phyloP scores from a whole-genome alignment of 495 filamentous ascomycete species.

The Aeminium ludgeri region DNA sequence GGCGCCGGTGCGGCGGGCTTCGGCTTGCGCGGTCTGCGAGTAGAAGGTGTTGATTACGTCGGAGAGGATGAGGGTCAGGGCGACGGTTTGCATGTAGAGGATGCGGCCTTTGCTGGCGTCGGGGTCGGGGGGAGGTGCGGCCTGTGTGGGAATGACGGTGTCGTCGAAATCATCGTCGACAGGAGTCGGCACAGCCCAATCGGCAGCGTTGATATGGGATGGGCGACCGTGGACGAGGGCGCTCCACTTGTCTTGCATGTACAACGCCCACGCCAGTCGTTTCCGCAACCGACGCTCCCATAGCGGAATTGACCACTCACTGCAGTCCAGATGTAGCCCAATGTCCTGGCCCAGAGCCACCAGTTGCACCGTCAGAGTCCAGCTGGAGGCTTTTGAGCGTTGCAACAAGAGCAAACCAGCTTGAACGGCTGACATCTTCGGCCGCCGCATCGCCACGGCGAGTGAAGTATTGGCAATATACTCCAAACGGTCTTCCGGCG shows the following conservation, averaged over 20 bases:
- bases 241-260: constrained; percentile 89
- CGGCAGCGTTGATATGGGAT: constrained; percentile 61
- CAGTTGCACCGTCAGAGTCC: constrained; percentile 72
- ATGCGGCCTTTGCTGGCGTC: constrained; percentile 52
- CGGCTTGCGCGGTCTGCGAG: constrained; percentile 44
- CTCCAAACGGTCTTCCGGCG: constrained; percentile 61
- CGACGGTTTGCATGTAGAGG: constrained; percentile 53
- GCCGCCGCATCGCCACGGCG: constrained; percentile 58
- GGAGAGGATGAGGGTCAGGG: constrained; percentile 43
- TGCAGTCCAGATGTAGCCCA: constrained; percentile 73
- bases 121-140: constrained; percentile 14
- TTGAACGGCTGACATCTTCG: constrained; percentile 87
- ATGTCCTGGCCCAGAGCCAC: constrained; percentile 68
- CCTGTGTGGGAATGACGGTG: constrained; percentile 33
- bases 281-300: constrained; percentile 78
- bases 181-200: constrained; percentile 66
- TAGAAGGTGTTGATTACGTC: constrained; percentile 44
- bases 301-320: constrained; percentile 68
- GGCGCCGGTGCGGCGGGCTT: constrained; percentile 25
- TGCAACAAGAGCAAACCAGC: constrained; percentile 81
- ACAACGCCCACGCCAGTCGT: constrained; percentile 77
- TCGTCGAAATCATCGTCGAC: constrained; percentile 47
- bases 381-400: constrained; percentile 68
- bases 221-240: constrained; percentile 73
- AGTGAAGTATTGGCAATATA: constrained; percentile 56